Percentiles rank a stretch among this genome's conserved stretches.
Evolutionary conservation across 2,329 filamentous ascomycete species (phyloP).

Genomic region (Xylariales sp.): DNA sequence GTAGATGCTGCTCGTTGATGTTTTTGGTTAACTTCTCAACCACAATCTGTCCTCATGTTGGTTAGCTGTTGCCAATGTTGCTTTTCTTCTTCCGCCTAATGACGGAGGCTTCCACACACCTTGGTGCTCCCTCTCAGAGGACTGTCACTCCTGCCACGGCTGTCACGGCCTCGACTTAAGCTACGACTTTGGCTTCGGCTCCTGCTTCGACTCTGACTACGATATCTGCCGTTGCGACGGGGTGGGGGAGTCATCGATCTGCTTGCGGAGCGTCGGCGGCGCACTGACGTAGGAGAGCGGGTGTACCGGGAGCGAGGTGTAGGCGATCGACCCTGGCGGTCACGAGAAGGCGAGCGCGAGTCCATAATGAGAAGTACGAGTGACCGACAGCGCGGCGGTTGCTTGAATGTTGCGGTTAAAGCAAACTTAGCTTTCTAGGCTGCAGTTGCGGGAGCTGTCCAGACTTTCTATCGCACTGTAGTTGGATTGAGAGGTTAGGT

Average conservation of each 20-base stretch:
- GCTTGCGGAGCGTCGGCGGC: conserved; percentile 24
- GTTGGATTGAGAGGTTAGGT: too few species aligned
- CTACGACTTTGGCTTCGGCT: conserved; percentile 20
- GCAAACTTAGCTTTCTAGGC: too few species aligned
- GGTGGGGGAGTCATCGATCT: conserved; percentile 24
- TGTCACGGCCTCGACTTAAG: not conserved
- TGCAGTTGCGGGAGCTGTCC: too few species aligned
- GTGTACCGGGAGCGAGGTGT: conserved; percentile 25
- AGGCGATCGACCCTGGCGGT: conserved; percentile 12
- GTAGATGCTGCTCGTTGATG: conserved; percentile 80
- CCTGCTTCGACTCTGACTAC: conserved; percentile 14
- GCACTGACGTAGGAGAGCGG: conserved; percentile 26
- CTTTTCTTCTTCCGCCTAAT: too few species aligned
- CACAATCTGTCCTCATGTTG: conserved; percentile 66
- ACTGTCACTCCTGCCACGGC: conserved; percentile 22
- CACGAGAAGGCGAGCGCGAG: conserved; percentile 15
- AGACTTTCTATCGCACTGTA: too few species aligned
- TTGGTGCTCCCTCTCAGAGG: conserved; percentile 27
- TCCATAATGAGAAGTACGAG: too few species aligned
- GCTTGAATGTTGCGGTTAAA: too few species aligned
- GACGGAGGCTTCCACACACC: conserved; percentile 14
- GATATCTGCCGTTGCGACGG: conserved; percentile 32
- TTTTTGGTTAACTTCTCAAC: conserved; percentile 96
- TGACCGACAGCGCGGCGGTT: too few species aligned
- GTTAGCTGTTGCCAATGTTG: too few species aligned